Evolutionary conservation across 345 rosid species (phyloP), one percentile per base, ranked within the genome.

Genomic region (Salix suchowensis): DNA sequence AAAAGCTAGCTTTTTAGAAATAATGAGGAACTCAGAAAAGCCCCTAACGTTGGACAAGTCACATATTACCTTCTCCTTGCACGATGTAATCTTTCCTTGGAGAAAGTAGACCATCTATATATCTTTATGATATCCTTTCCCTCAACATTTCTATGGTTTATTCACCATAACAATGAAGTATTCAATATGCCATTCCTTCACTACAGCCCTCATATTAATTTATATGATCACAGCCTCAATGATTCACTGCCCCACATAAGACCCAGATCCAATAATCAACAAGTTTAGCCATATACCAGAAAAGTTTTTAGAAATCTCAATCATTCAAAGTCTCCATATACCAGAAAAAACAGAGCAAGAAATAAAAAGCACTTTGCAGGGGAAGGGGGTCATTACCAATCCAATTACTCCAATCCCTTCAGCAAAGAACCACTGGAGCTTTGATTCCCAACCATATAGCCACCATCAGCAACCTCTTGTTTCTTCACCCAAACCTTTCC

Each of bases 401-500:
- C 64, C 58, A 42, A 61, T 23, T 62, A 36, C 37, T 36, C 37
- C 37, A 52, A 55, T 42, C 37, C 75, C 52, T 78, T 72, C 11
- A 39, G 6, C 37, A 5, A 65, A 2, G 65, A 65, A 74, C 44
- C 52, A 60, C 72, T 36, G 44, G 73, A 78, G 70, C 70, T 76
- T 39, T 37, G 68, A 71, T 21, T 72, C 77, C 61, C 58, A 44
- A 26, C 68, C 18, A 9, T 70, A 19, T 71, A 52, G 37, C 68
- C 71, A 48, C 72, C 78, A 66, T 67, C 73, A 74, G 75, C 71
- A 65, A 11, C 72, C 74, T 83, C 79, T 74, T 58, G 82, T 83
- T 81, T 88, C 84, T 77, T 88, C 42, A 86, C 83, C 91, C 91
- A 88, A 54, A 84, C 77, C 87, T 70, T 65, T 32, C 74, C 78